Evolutionary conservation across 495 filamentous ascomycete genomes (phyloP).

Genomic region (Penicillium lividum): DNA sequence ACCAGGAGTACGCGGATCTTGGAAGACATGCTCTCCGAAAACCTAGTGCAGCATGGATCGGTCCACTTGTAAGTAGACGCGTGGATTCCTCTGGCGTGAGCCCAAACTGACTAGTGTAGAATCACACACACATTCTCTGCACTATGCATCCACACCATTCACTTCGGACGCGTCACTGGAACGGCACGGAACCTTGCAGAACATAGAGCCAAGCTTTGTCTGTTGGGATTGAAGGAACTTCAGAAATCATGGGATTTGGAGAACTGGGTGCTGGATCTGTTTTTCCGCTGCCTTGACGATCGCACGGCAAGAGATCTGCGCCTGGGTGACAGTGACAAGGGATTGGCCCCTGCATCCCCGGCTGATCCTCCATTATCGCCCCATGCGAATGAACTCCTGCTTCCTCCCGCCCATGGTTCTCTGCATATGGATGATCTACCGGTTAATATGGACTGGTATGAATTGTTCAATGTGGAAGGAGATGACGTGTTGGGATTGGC

Average conservation of each 20-base stretch:
- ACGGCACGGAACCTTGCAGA: slow-evolving; percentile 47
- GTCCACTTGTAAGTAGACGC: slow-evolving; percentile 40
- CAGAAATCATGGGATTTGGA: slow-evolving; percentile 52
- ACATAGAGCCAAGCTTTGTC: slow-evolving; percentile 47
- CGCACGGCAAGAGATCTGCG: slow-evolving; percentile 43
- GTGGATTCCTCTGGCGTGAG: too few species aligned
- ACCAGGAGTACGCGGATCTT: slow-evolving; percentile 45
- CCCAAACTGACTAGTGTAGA: slow-evolving; percentile 17
- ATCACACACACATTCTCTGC: slow-evolving; percentile 51
- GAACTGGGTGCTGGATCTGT: slow-evolving; percentile 48
- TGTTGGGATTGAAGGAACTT: slow-evolving; percentile 47
- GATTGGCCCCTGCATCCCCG: background rate
- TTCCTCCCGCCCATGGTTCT: background rate
- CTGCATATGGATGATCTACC: slow-evolving; percentile 17
- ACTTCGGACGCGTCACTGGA: slow-evolving; percentile 37
- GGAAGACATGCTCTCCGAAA: slow-evolving; percentile 49
- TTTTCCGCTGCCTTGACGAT: slow-evolving; percentile 48
- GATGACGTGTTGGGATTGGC: slow-evolving; percentile 38
- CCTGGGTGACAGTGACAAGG: slow-evolving; percentile 19
- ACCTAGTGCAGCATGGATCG: slow-evolving; percentile 45
- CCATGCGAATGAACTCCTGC: background rate
- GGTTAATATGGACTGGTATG: slow-evolving; percentile 39
- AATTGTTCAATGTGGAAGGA: slow-evolving; percentile 38
- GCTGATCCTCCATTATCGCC: slow-evolving; percentile 4
- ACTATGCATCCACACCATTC: slow-evolving; percentile 50